Conservation (phyloP, 257 asterid species). For the Lavandula angustifolia region DNA sequence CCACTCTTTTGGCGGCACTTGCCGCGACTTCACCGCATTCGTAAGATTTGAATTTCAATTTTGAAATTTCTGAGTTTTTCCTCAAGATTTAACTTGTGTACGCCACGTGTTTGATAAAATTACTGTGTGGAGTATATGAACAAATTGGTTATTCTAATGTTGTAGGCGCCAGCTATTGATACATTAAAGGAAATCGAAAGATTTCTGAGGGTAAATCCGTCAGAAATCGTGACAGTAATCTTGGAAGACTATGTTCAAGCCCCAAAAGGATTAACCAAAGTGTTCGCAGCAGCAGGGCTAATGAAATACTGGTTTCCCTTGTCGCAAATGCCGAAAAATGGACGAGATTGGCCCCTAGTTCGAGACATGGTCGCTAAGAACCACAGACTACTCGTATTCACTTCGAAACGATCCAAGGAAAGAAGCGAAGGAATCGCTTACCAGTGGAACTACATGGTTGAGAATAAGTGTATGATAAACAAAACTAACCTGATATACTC, state of each 20-base stretch:
- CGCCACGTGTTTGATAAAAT: no score
- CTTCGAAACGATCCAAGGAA: slow-evolving; percentile 61
- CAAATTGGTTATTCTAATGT: background rate
- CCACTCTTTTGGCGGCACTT: slow-evolving; percentile 72
- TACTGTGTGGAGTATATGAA: background rate
- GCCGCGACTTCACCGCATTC: slow-evolving; percentile 63
- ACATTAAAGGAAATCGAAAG: slow-evolving; percentile 59
- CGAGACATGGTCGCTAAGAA: slow-evolving; percentile 61
- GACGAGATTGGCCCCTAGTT: slow-evolving; percentile 71
- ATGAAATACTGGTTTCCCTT: slow-evolving; percentile 69
- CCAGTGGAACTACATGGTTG: slow-evolving; percentile 91
- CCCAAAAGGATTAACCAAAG: slow-evolving; percentile 61
- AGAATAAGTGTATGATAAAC: slow-evolving; percentile 34
- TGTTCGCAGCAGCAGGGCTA: slow-evolving; percentile 60
- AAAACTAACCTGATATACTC: background rate
- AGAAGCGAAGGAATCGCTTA: slow-evolving; percentile 73
- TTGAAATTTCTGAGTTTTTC: background rate
- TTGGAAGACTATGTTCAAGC: slow-evolving; percentile 74
- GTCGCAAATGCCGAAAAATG: slow-evolving; percentile 64
- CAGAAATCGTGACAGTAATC: slow-evolving; percentile 68
- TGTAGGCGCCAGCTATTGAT: slow-evolving; percentile 60
- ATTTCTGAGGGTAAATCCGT: slow-evolving; percentile 58
- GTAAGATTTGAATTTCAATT: slow-evolving; percentile 33
- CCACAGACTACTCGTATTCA: slow-evolving; percentile 71
- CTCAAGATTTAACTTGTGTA: background rate